Conservation (phyloP, 2,329 filamentous ascomycete genomes). For the Penicillium rolfsii region DNA sequence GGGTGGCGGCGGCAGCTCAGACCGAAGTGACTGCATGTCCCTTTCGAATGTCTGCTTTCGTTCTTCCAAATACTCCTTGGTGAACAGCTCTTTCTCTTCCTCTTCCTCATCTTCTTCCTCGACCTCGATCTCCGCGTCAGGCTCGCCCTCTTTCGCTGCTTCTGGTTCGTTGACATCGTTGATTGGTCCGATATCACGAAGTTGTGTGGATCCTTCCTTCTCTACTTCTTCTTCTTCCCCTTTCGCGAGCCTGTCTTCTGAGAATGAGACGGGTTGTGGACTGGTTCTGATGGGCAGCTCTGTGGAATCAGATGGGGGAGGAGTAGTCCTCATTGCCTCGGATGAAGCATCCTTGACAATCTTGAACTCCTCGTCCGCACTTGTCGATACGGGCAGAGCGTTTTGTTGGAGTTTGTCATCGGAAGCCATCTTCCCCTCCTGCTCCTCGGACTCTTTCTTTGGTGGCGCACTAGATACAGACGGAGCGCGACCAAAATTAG, state of each 20-base stretch:
- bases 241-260: conserved; percentile 8
- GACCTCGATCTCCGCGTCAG: neutral
- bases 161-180: neutral
- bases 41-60: conserved; percentile 50
- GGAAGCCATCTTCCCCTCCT: conserved; percentile 25
- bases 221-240: neutral
- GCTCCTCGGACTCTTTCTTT: conserved; percentile 41
- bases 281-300: conserved; percentile 22
- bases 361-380: conserved; percentile 6
- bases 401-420: conserved; percentile 28
- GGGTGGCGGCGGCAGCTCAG: conserved; percentile 47
- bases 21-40: conserved; percentile 48
- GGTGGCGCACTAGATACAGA: conserved; percentile 23
- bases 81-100: conserved; percentile 50
- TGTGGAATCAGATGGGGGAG: conserved; percentile 19
- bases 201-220: conserved; percentile 13
- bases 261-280: conserved; percentile 9
- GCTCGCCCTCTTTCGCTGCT: neutral
- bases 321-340: conserved; percentile 10
- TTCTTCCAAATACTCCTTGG: conserved; percentile 52
- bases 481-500: conserved; percentile 38
- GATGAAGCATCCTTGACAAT: conserved; percentile 7
- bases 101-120: conserved; percentile 42
- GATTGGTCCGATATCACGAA: neutral
- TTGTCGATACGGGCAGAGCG: conserved; percentile 7